Evolutionary conservation across 306 rosid species (phyloP).

Genomic region (Boehmeria nivea): DNA sequence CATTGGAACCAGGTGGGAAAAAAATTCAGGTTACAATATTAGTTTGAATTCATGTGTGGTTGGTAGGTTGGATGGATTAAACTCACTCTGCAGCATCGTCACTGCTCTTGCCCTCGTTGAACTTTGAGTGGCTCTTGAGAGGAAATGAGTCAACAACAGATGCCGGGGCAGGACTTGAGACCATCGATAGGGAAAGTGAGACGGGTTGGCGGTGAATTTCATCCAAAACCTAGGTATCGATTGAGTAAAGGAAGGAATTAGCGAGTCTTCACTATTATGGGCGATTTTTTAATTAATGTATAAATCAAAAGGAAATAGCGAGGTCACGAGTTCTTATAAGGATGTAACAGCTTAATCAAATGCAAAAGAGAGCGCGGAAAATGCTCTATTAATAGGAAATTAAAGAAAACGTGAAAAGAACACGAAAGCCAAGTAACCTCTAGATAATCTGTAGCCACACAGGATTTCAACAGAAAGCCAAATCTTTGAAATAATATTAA

Average conservation of each 20-base stretch:
- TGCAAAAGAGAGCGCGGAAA: no score
- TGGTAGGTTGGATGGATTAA: not conserved
- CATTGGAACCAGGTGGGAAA: no score
- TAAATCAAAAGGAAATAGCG: no score
- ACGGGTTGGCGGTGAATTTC: constrained; percentile 90
- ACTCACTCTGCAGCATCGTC: constrained; percentile 72
- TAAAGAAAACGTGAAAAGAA: not conserved
- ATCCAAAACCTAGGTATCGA: constrained; percentile 98
- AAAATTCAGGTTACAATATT: no score
- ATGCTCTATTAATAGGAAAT: not conserved
- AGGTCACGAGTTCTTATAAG: no score
- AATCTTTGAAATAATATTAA: not conserved
- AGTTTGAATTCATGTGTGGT: no score
- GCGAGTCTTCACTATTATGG: no score
- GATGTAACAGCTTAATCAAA: no score
- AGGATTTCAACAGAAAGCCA: not conserved
- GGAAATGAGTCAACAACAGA: constrained; percentile 85
- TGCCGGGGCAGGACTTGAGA: constrained; percentile 91
- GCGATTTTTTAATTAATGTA: no score
- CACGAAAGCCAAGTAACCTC: not conserved
- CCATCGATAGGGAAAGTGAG: constrained; percentile 73
- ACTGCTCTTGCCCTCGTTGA: constrained; percentile 34
- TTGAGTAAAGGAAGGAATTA: no score
- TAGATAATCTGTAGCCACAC: not conserved
- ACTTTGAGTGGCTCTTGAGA: constrained; percentile 63